Base-by-base conservation (phyloP, 805 yeast genomes). In the Kodamaea neixiangensis region DNA sequence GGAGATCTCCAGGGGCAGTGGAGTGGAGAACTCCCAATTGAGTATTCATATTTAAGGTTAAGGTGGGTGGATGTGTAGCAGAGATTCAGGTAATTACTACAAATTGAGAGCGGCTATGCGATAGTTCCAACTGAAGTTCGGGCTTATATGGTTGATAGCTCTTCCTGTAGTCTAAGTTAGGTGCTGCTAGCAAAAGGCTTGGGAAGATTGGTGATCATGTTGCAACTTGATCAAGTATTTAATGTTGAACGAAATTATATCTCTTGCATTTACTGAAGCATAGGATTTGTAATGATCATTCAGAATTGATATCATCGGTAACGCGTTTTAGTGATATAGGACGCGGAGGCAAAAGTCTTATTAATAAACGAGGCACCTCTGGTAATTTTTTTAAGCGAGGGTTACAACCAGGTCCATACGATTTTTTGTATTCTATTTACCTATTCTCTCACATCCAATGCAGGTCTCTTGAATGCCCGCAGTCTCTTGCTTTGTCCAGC, bases 381-480 rank as follows among this genome's bases (percentile, higher is more conserved):
- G n/a, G n/a, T n/a, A n/a, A n/a, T n/a, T n/a, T 25, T 25, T 5
- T 25, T 25, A 25, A 34, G 17, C 38, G 19, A 34, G 38, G 7
- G 17, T 9, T 34, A 34, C 19, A 34, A 13, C 13, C 38, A 14
- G 6, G 7, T 14, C 18, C 38, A 34, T 15, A 34, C 15, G 7
- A n/a, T 14, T 15, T 7, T 34, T 14, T 19, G n/a, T 19, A 10
- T 15, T 37, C n/a, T 19, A 37, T 37, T 19, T 37, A 37, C 18
- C 54, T 63, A 74, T 57, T 65, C 78, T 56, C 85, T 75, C 57
- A 81, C 64, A 31, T 79, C 86, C 49, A 83, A 64, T 7, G 64
- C 64, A 31, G 88, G 89, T 64, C 77, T 82, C 66, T 80, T 82
- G 48, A 74, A 69, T 10, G 57, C 52, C 49, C 78, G 61, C 50